phyloP scores from a whole-genome alignment of 331 rosid genomes.

The Saraca asoca region DNA sequence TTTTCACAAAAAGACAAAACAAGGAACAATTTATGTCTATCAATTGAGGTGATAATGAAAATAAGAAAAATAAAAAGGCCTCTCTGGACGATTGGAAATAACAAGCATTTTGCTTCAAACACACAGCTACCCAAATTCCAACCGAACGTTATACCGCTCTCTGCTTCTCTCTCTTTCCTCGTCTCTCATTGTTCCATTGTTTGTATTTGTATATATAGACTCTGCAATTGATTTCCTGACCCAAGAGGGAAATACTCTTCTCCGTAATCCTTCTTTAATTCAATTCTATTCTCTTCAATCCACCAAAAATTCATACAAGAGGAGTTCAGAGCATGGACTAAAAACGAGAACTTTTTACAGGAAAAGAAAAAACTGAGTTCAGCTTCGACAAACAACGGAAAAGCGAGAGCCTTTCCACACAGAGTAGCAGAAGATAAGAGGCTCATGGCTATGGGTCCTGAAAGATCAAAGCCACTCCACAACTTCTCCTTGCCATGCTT shows the following conservation, averaged over 20 bases:
- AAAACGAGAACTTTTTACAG: not conserved
- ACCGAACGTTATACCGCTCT: conserved; percentile 34
- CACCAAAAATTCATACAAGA: not conserved
- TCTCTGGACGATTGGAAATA: not conserved
- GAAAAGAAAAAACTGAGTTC: not conserved
- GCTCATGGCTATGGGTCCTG: conserved; percentile 43
- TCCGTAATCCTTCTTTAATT: not conserved
- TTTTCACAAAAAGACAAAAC: no score
- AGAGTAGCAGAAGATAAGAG: conserved; percentile 19
- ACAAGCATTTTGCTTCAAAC: not conserved
- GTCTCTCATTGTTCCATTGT: conserved; percentile 27
- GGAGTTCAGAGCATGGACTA: not conserved
- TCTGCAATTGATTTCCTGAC: not conserved
- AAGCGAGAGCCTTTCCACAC: not conserved
- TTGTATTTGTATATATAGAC: not conserved
- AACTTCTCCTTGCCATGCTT: conserved; percentile 59
- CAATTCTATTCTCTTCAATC: conserved; percentile 12
- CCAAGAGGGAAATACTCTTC: not conserved
- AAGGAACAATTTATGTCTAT: no score
- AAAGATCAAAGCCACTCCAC: conserved; percentile 57
- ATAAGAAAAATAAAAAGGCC: not conserved
- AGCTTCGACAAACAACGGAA: conserved; percentile 4
- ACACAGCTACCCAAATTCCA: conserved; percentile 17
- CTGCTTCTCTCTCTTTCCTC: conserved; percentile 10
- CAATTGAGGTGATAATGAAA: not conserved